Conservation (phyloP, 192 early-diverging fungal species). For the Cetraspora pellucida region DNA sequence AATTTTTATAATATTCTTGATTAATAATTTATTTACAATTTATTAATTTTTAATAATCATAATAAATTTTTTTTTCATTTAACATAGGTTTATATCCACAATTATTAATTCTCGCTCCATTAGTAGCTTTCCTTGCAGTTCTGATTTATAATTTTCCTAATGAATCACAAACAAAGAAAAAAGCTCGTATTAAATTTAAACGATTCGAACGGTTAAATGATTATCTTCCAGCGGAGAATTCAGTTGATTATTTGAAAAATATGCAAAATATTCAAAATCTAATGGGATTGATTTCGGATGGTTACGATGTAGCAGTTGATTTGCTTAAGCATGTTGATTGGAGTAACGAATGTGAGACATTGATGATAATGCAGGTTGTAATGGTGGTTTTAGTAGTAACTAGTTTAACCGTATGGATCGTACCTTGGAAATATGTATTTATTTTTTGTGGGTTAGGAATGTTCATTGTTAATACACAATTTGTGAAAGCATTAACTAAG, state of each 20-base stretch:
- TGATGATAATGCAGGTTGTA: slow-evolving; percentile 48
- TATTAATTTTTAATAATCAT: not conserved
- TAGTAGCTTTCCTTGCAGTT: slow-evolving; percentile 26
- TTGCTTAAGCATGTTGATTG: slow-evolving; percentile 55
- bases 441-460: slow-evolving; percentile 48
- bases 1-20: slow-evolving; percentile 8
- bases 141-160: slow-evolving; percentile 32
- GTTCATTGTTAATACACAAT: not conserved
- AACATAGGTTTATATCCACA: slow-evolving; percentile 40
- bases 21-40: not conserved
- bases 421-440: slow-evolving; percentile 54
- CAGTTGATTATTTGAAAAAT: slow-evolving; percentile 68
- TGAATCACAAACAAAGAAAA: slow-evolving; percentile 28
- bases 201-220: slow-evolving; percentile 10
- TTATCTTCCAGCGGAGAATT: slow-evolving; percentile 34
- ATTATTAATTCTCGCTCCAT: slow-evolving; percentile 39
- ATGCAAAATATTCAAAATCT: slow-evolving; percentile 77
- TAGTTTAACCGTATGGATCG: slow-evolving; percentile 42
- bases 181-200: slow-evolving; percentile 31
- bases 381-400: slow-evolving; percentile 39
- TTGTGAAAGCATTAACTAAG: too few species aligned
- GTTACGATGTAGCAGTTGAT: slow-evolving; percentile 49
- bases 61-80: not conserved
- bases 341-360: slow-evolving; percentile 50
- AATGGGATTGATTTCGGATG: slow-evolving; percentile 64